phyloP scores from a whole-genome alignment of 805 yeast genomes.

The Yamadazyma ubonensis region DNA sequence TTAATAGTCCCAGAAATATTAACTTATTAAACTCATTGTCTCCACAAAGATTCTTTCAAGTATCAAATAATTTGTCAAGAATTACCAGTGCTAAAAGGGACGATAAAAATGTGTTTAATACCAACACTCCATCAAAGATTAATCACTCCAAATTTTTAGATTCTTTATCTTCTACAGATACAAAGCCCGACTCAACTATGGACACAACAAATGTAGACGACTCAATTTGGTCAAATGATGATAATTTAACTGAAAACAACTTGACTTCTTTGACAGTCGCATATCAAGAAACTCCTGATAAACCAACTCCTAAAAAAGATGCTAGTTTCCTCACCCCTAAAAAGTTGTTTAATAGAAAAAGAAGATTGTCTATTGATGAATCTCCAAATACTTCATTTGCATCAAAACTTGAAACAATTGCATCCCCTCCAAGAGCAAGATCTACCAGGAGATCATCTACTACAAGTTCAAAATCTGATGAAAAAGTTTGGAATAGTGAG shows the following conservation, averaged over 20 bases:
- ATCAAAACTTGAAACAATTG: slow-evolving; percentile 29
- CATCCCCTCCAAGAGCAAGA: slow-evolving; percentile 17
- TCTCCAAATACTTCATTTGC: slow-evolving; percentile 40
- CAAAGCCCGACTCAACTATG: not conserved
- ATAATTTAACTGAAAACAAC: slow-evolving; percentile 10
- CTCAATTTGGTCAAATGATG: slow-evolving; percentile 8
- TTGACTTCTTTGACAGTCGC: slow-evolving; percentile 9
- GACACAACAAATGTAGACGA: slow-evolving; percentile 9
- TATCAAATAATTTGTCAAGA: slow-evolving; percentile 20
- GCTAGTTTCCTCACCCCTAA: slow-evolving; percentile 35
- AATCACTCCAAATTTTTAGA: slow-evolving; percentile 5
- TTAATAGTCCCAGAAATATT: slow-evolving; percentile 33
- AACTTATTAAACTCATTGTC: slow-evolving; percentile 26
- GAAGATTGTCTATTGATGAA: slow-evolving; percentile 19
- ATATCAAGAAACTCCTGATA: slow-evolving; percentile 5
- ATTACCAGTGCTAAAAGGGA: slow-evolving; percentile 24
- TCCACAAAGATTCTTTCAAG: slow-evolving; percentile 34
- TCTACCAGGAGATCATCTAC: slow-evolving; percentile 7
- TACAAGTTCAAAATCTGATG: slow-evolving; percentile 13
- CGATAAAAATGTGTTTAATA: slow-evolving; percentile 12
- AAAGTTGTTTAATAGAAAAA: slow-evolving; percentile 22
- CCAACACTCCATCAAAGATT: slow-evolving; percentile 12
- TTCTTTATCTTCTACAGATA: not conserved
- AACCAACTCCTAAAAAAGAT: slow-evolving; percentile 2
- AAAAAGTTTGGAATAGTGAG: slow-evolving; percentile 34